Conservation (phyloP, 1,139 yeast species). For the Blastobotrys serpentis region DNA sequence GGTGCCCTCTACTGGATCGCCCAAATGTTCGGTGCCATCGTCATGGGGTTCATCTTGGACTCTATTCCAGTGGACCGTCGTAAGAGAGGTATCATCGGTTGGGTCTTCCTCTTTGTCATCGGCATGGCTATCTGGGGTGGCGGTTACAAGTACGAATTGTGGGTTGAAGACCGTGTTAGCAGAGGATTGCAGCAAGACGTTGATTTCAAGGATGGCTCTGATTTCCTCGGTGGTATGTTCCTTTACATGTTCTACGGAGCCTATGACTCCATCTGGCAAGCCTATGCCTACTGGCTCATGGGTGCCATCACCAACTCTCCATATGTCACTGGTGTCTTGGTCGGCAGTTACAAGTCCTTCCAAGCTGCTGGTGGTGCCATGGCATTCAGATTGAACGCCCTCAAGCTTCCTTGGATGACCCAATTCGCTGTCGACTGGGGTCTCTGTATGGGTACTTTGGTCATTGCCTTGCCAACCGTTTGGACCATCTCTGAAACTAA, state of each 20-base stretch:
- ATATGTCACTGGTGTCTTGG: conserved; percentile 52
- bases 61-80: conserved; percentile 43
- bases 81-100: conserved; percentile 50
- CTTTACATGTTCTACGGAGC: conserved; percentile 53
- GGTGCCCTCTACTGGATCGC: conserved; percentile 59
- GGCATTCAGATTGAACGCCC: conserved; percentile 54
- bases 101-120: conserved; percentile 43
- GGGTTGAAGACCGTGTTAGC: conserved; percentile 19
- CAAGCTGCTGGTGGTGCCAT: conserved; percentile 61
- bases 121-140: conserved; percentile 59
- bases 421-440: conserved; percentile 56
- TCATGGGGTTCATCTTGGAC: conserved; percentile 50
- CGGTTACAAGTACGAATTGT: conserved; percentile 49
- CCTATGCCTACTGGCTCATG: conserved; percentile 51
- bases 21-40: conserved; percentile 56
- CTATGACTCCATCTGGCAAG: conserved; percentile 56
- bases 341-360: conserved; percentile 56
- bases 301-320: conserved; percentile 58
- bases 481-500: conserved; percentile 28
- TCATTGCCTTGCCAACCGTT: conserved; percentile 42
- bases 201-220: conserved; percentile 25
- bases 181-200: conserved; percentile 20
- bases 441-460: conserved; percentile 47
- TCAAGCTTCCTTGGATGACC: conserved; percentile 42
- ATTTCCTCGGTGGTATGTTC: conserved; percentile 26